Evolutionary conservation across 2,329 filamentous ascomycete genomes (phyloP), one percentile per base, ranked within the genome.

Genomic region (Diaporthe destruens): DNA sequence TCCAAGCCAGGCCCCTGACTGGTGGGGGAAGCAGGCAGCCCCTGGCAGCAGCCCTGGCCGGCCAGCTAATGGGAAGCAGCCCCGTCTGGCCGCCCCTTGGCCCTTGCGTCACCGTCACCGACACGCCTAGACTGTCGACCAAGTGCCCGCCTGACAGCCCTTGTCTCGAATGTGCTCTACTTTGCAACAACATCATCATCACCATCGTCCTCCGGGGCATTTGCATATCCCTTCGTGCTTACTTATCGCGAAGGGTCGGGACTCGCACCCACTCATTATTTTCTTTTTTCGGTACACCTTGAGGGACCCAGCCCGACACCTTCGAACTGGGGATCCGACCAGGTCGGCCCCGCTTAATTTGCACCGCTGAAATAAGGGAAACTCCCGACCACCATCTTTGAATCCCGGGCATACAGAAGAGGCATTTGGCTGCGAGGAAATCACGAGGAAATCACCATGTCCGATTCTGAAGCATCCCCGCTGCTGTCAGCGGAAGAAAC

Each of bases 391-490:
- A 32, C 42, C 14, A 42, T 59, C 34, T 25, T 53, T 32, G 16
- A 51, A 29, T 56, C 32, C 44, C 54, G 44, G 49, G 25, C 12
- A 44, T 32, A 56, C 8, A 44, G 20, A 56, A 55, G 29, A 51
- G 29, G 36, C 65, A 72, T 59, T 39, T 32, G 61, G 42, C 63
- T 55, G 25, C 39, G 7, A 54, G 29, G 63, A 56, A 39, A 29
- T 25, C 55, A 25, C 39, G 7, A 54, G 29, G 63, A 56, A 39
- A 29, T 25, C 55, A 66, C 32, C 1, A 88, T 88, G 86, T 77
- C 86, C 34, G 80, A 83, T 69, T 78, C 83, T 69, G 86, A 87
- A 78, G 81, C 80, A 74, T 82, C 85, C 29, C 85, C 85, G 49
- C 80, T 88, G 72, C 81, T 87, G 56, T 79, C 82, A 18, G 77